These are phyloP conservation scores for Berkeleyomyces basicola DNA, from an alignment of 2,329 filamentous ascomycete species.

Conservation along the genomic window DNA sequence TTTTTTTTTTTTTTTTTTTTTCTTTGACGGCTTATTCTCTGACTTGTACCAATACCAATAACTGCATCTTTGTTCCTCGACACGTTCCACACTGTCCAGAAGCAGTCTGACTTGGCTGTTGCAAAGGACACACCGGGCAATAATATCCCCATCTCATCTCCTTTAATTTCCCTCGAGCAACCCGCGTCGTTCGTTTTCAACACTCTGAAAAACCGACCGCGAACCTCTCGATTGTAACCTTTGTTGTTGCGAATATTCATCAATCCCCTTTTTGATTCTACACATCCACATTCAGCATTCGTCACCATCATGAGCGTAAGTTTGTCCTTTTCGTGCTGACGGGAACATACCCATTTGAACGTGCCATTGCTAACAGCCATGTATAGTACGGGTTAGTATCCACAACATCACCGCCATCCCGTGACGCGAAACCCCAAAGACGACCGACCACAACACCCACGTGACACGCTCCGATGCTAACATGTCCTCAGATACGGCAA, in stretches of 20 bases:
- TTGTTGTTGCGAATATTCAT: background rate
- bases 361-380: constrained; percentile 1
- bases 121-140: background rate
- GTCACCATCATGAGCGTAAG: constrained; percentile 8
- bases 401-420: constrained; percentile 8
- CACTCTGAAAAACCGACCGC: background rate
- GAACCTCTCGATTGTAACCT: background rate
- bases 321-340: background rate
- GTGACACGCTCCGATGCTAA: background rate
- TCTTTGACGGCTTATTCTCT: background rate
- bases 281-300: background rate
- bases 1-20: background rate
- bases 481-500: constrained; percentile 32
- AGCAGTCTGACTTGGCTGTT: background rate
- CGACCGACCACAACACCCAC: background rate
- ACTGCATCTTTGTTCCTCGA: background rate
- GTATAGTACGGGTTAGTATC: constrained; percentile 38
- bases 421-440: background rate
- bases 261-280: background rate
- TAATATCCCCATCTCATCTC: constrained; percentile 4
- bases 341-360: background rate
- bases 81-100: background rate
- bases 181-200: background rate
- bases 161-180: constrained; percentile 10
- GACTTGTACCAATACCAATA: background rate